These are phyloP conservation scores for Pleurotus djamor DNA, from an alignment of 768 basidiomycete species.

Conservation along the genomic window DNA sequence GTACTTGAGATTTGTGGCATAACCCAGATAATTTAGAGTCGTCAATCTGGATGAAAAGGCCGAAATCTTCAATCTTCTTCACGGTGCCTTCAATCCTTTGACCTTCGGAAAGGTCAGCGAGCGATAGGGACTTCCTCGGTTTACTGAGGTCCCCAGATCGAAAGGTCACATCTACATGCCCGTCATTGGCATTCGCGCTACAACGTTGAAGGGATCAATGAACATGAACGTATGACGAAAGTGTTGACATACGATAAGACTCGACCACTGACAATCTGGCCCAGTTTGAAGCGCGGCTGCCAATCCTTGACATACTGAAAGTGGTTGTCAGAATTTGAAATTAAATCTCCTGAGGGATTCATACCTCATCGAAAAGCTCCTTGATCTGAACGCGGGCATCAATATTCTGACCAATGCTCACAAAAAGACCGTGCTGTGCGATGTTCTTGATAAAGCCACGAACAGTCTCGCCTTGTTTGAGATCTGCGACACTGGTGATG, in stretches of 20 bases:
- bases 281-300: conserved; percentile 75
- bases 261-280: conserved; percentile 86
- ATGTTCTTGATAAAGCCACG: conserved; percentile 91
- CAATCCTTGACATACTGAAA: conserved; percentile 92
- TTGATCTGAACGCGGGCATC: conserved; percentile 92
- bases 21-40: conserved; percentile 83
- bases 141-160: conserved; percentile 59
- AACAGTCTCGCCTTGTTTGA: conserved; percentile 72
- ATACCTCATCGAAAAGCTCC: conserved; percentile 85
- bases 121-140: conserved; percentile 31
- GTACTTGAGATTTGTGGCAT: conserved; percentile 91
- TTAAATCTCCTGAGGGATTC: conserved; percentile 15
- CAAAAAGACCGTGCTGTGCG: conserved; percentile 85
- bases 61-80: conserved; percentile 83
- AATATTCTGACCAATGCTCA: conserved; percentile 77
- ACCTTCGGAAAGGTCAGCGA: conserved; percentile 67
- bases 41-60: conserved; percentile 91
- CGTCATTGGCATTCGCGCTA: conserved; percentile 69
- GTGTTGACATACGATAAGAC: conserved; percentile 61
- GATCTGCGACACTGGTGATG: conserved; percentile 54
- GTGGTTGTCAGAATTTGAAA: background rate
- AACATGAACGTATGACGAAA: background rate
- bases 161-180: conserved; percentile 91
- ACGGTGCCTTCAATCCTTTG: conserved; percentile 80
- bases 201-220: background rate